Evolutionary conservation across 257 asterid species (phyloP).

Genomic region (Nicotiana paniculata): DNA sequence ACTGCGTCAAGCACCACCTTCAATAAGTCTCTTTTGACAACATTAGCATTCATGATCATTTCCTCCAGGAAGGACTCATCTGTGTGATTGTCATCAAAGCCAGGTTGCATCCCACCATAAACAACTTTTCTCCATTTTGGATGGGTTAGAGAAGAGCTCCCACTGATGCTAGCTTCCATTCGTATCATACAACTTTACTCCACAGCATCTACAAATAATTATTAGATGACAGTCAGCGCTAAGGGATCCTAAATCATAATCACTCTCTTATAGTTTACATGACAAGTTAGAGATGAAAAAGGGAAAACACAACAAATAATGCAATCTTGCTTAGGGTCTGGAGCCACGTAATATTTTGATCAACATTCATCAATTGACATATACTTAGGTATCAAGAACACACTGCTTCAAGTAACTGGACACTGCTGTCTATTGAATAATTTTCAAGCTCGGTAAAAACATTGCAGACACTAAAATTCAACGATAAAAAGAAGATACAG

Average conservation of each 20-base stretch:
- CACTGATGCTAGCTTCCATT: conserved; percentile 37
- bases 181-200: conserved; percentile 7
- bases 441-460: background rate
- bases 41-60: conserved; percentile 97
- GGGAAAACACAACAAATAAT: background rate
- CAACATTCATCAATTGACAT: background rate
- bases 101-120: conserved; percentile 94
- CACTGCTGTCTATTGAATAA: background rate
- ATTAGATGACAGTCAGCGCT: background rate
- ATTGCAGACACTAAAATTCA: background rate
- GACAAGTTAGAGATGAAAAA: background rate
- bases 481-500: background rate
- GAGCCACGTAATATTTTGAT: background rate
- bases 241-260: background rate
- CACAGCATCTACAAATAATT: background rate
- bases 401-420: background rate
- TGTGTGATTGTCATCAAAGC: conserved; percentile 81
- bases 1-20: conserved; percentile 84
- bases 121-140: conserved; percentile 83
- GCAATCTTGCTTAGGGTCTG: background rate
- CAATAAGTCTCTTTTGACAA: conserved; percentile 71
- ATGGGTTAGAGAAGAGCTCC: conserved; percentile 32
- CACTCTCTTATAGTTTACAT: background rate
- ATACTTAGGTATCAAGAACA: background rate
- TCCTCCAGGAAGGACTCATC: conserved; percentile 83